Base-by-base conservation (phyloP, 495 filamentous ascomycete species). In the Paragyromitra xinjiangensis region DNA sequence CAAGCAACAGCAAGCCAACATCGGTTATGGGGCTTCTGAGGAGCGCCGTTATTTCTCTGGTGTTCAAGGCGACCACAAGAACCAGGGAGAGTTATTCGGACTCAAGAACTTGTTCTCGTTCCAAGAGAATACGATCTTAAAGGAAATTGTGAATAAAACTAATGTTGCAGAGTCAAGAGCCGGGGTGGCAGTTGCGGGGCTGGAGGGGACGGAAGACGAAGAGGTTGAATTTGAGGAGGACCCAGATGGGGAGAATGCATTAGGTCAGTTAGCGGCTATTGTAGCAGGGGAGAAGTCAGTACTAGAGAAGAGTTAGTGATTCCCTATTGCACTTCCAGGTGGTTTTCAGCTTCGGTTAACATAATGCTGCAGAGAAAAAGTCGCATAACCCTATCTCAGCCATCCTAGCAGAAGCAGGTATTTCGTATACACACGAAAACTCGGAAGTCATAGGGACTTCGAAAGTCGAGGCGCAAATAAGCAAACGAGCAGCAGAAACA, bases 1-100 rank as follows among this genome's bases (percentile, higher is more conserved):
- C 86, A 99, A 99, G 82, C 95, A 99, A 81, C 95, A 99, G 80
- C 95, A 98, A 82, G 95, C 95, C 2, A 98, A 97, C 80, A 99
- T 99, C 64, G 95, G 93, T 0, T 99, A 99, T 83, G 97, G 91
- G 42, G 95, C 95, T 7, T 94, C 91, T 53, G 91, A 89, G 39
- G 95, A 99, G 83, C 91, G 95, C 1, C 89, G 95, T 8, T 99
- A 99, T 84, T 99, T 99, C 86, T 94, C 92, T 80, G 95, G 95
- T 50, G 93, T 99, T 0, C 93, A 96, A 83, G 92, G 95, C 55
- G 89, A 93, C 77, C 89, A 89, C 64, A 89, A 88, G 42, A 84
- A 86, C 4, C 96, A 94, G 73, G 96, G 95, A 69, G 95, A 99
- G 85, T 93, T 99, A 48, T 99, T 99, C 77, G 95, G 95, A 0